Evolutionary conservation across 352 stramenopile genomes (phyloP), one percentile per base, ranked within the genome.

Genomic region (Pythium utonaiense): DNA sequence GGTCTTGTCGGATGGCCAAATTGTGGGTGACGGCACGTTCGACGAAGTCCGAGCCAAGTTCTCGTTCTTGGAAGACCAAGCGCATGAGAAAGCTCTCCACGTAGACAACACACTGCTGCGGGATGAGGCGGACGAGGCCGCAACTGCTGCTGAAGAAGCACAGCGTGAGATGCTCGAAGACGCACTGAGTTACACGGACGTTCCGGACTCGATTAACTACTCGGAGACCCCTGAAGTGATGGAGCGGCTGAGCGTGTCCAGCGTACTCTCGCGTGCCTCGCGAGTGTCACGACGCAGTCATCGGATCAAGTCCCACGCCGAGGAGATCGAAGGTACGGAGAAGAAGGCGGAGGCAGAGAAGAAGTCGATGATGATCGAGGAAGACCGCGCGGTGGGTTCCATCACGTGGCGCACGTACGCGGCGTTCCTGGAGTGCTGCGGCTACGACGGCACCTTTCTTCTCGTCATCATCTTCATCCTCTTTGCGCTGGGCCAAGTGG

Each of bases 321-420:
- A 28, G 13, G 13, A 38, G n/a, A 13, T 21, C 17, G 28, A 21
- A 14, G 30, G 8, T 6, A 44, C 16, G 17, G 45, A 44, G 21
- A 10, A 27, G 5, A 19, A 30, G 19, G 9, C 3, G 5, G 16
- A 36, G 22, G 13, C n/a, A 2, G 22, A 45, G 31, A 34, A 53
- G 25, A 78, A 73, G 33, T 73, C 81, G 21, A 47, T 83, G 14
- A 73, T 79, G 21, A 48, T 66, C 1, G 60, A 69, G 47, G 72
- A 82, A 57, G 77, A 86, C 41, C 74, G 74, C 3, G 60, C 57
- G 5, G 57, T 80, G 10, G 77, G 77, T 0, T 74, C 70, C 0
- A 71, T 86, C 10, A 66, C 56, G 22, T 49, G 65, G 54, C 68
- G 60, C 25, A 80, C 73, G 8, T 86, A 86, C 50, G 62, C 77